Base-by-base conservation (phyloP, 1,284 basidiomycete genomes). In the Trametes hirsuta region DNA sequence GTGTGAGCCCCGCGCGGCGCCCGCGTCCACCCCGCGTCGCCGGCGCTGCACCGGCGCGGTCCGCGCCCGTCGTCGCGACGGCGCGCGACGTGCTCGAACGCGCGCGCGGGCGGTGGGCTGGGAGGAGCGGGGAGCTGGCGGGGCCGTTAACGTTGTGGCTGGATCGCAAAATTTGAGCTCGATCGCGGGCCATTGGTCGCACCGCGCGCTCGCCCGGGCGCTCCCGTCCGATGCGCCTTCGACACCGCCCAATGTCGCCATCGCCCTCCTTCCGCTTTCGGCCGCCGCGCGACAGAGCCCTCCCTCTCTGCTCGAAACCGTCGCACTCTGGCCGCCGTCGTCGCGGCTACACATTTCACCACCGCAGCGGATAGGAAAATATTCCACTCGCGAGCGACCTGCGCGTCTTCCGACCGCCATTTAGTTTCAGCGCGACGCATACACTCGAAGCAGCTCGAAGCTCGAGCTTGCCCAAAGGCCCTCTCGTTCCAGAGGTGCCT, bases 131-230 rank as follows among this genome's bases (percentile, higher is more conserved):
- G 18, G 30, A 6, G 1, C 9, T 35, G 30, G 30, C 47, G 54
- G 18, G 18, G 55, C 36, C 49, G 49, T n/a, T n/a, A n/a, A n/a
- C n/a, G n/a, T 39, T 45, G 55, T 57, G 55, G 55, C 55, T 45
- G 5, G 35, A 49, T 39, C 42, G 6, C 48, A 52, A 51, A 58
- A 47, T 47, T 50, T 47, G 55, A 15, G 18, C 8, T 40, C 49
- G 55, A 58, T 58, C 55, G 55, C 44, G 55, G 49, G 15, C 21
- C 42, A 52, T 47, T 46, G 47, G 41, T 50, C 41, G 22, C 39
- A 14, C 54, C 47, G 47, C n/a, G 9, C 44, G 6, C 24, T 2
- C 21, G 22, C n/a, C n/a, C 53, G 46, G 22, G 18, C 40, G 9
- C 44, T 25, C 21, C 52, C 42, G 42, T 44, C 53, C 53, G 45